Conservation (phyloP, 2,329 filamentous ascomycete species). For the Aspergillus ochraceoroseus region DNA sequence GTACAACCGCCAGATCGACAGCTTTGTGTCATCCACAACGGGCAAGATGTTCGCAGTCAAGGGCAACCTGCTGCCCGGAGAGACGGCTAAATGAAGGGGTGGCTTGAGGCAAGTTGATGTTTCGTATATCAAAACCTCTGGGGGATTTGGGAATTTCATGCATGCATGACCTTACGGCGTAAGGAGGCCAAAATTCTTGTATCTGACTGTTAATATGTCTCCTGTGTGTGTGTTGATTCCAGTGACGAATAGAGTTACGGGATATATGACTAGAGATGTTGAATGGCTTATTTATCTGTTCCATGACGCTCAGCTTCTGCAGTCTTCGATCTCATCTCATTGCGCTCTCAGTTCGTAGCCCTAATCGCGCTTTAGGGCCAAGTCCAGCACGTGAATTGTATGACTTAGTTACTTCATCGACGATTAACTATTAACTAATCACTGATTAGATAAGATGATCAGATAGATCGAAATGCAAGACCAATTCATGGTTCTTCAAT, state of each 20-base stretch:
- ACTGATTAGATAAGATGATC: slow-evolving; percentile 9
- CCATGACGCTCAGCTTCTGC: not conserved
- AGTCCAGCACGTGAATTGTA: slow-evolving; percentile 6
- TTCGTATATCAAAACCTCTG: slow-evolving; percentile 19
- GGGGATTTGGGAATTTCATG: slow-evolving; percentile 38
- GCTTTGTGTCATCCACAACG: slow-evolving; percentile 84
- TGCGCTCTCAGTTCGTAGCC: not conserved
- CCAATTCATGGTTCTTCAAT: no score
- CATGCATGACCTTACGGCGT: slow-evolving; percentile 45
- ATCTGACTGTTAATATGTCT: slow-evolving; percentile 40
- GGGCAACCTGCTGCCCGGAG: slow-evolving; percentile 59
- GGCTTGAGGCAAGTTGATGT: slow-evolving; percentile 20
- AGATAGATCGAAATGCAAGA: no score
- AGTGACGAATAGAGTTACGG: slow-evolving; percentile 30
- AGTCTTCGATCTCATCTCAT: not conserved
- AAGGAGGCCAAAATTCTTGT: slow-evolving; percentile 40
- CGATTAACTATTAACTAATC: slow-evolving; percentile 7
- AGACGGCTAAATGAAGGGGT: slow-evolving; percentile 38
- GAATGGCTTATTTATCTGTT: slow-evolving; percentile 5
- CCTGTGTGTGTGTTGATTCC: slow-evolving; percentile 32
- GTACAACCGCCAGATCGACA: slow-evolving; percentile 94
- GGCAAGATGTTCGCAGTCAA: slow-evolving; percentile 98
- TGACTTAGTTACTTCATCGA: slow-evolving; percentile 4
- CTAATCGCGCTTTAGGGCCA: slow-evolving; percentile 8
- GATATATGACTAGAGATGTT: slow-evolving; percentile 20